A percentile compares a stretch with the other conserved stretches of the same genome.
Evolutionary conservation across 2,329 filamentous ascomycete species (phyloP).

Genomic region (Alternaria conjuncta): DNA sequence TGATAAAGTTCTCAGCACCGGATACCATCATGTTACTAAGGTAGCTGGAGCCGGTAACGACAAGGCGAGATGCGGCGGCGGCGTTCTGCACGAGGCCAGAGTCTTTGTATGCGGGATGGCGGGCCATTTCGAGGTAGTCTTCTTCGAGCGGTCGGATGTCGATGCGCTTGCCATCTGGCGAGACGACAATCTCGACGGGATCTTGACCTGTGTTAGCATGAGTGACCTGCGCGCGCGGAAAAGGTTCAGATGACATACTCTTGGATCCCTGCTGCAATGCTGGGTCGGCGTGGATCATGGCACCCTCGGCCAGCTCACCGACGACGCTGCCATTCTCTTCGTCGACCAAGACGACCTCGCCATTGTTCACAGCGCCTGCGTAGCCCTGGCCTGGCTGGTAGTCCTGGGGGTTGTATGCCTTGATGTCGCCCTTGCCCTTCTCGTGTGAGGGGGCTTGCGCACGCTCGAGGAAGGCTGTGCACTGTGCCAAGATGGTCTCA

Average conservation of each 20-base stretch:
- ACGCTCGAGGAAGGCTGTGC: conserved; percentile 91
- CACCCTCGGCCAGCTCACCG: conserved; percentile 85
- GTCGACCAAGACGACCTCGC: conserved; percentile 90
- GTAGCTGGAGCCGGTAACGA: conserved; percentile 84
- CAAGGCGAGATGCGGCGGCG: conserved; percentile 84
- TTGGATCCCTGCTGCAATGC: conserved; percentile 86
- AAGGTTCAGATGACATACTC: conserved; percentile 61
- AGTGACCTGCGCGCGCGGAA: conserved; percentile 7
- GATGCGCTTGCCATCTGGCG: conserved; percentile 71
- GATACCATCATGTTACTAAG: conserved; percentile 78
- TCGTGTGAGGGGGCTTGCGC: conserved; percentile 65
- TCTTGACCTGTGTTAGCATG: conserved; percentile 57
- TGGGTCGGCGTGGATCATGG: conserved; percentile 78
- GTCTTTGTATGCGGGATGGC: conserved; percentile 90
- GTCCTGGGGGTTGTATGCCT: conserved; percentile 77
- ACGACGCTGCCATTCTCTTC: conserved; percentile 97
- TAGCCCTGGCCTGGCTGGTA: conserved; percentile 84
- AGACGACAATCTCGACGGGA: conserved; percentile 80
- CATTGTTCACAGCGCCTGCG: conserved; percentile 58
- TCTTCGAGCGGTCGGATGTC: conserved; percentile 70
- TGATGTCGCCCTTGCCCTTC: conserved; percentile 40
- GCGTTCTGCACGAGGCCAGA: conserved; percentile 87
- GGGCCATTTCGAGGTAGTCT: conserved; percentile 76
- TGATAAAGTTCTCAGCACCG: conserved; percentile 80
- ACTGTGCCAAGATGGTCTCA: conserved; percentile 97